phyloP scores from a whole-genome alignment of 352 stramenopile species.

The Pilasporangium apinafurcum region DNA sequence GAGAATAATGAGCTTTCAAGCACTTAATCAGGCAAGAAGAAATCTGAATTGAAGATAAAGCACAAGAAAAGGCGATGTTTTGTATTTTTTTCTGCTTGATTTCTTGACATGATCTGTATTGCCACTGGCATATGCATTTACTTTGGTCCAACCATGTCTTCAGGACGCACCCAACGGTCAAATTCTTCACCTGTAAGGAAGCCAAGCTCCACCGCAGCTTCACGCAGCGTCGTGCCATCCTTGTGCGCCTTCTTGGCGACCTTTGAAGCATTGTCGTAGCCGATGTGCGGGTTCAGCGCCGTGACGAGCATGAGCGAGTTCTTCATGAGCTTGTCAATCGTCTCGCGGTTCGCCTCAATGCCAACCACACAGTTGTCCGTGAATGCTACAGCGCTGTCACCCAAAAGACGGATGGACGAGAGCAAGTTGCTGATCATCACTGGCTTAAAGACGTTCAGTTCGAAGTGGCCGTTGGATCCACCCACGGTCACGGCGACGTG shows the following conservation, averaged over 20 bases:
- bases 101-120: no score
- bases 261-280: constrained; percentile 96
- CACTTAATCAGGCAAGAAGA: no score
- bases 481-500: constrained; percentile 91
- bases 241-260: constrained; percentile 96
- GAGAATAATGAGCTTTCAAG: no score
- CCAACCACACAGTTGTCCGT: constrained; percentile 91
- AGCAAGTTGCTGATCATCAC: constrained; percentile 92
- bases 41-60: neutral
- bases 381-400: constrained; percentile 85
- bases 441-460: constrained; percentile 98
- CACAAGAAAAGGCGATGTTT: neutral
- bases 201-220: constrained; percentile 85
- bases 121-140: no score
- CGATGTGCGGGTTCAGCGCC: constrained; percentile 95
- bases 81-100: neutral
- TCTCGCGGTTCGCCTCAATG: constrained; percentile 87
- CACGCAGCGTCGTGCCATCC: constrained; percentile 89
- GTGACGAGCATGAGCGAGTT: constrained; percentile 97
- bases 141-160: constrained; percentile 93
- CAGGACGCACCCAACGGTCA: constrained; percentile 92
- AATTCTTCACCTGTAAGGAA: constrained; percentile 94
- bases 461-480: constrained; percentile 94
- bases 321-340: constrained; percentile 92
- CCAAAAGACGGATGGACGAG: constrained; percentile 79